Evolutionary conservation across 495 filamentous ascomycete genomes (phyloP).

Genomic region (Xylaria grammica): DNA sequence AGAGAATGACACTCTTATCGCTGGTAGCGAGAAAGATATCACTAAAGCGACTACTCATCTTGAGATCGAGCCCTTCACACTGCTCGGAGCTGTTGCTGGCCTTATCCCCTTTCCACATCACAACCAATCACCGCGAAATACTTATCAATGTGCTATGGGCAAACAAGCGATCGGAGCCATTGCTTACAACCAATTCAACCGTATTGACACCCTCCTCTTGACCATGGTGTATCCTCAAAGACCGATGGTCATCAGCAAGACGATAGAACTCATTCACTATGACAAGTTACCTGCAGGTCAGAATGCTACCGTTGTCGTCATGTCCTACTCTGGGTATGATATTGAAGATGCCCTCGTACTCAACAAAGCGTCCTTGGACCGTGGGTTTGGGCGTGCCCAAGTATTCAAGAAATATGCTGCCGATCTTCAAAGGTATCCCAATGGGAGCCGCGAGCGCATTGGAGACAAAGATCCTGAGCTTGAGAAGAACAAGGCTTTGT

Average conservation of each 20-base stretch:
- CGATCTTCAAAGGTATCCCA: conserved; percentile 78
- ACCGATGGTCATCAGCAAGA: conserved; percentile 94
- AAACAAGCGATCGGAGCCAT: conserved; percentile 99
- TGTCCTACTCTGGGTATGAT: conserved; percentile 99
- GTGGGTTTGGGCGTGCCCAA: conserved; percentile 94
- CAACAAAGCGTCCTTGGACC: conserved; percentile 92
- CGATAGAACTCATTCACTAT: conserved; percentile 96
- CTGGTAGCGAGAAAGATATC: conserved; percentile 84
- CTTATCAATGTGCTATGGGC: conserved; percentile 99
- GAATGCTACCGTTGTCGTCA: conserved; percentile 95
- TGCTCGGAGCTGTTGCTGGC: conserved; percentile 95
- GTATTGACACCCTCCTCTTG: conserved; percentile 94
- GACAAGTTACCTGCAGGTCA: conserved; percentile 97
- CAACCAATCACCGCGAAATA: conserved; percentile 98
- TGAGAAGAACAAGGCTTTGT: conserved; percentile 74
- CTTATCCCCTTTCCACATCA: conserved; percentile 98
- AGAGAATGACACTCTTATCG: conserved; percentile 94
- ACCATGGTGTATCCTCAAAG: conserved; percentile 98
- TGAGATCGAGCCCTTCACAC: conserved; percentile 97
- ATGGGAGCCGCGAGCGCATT: conserved; percentile 76
- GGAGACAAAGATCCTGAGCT: conserved; percentile 67
- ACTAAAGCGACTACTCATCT: conserved; percentile 83
- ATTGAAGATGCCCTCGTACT: conserved; percentile 97
- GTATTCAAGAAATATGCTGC: conserved; percentile 89
- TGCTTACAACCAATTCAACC: conserved; percentile 93